These are phyloP conservation scores for Obba rivulosa DNA, from an alignment of 768 basidiomycete genomes.

Conservation along the genomic window DNA sequence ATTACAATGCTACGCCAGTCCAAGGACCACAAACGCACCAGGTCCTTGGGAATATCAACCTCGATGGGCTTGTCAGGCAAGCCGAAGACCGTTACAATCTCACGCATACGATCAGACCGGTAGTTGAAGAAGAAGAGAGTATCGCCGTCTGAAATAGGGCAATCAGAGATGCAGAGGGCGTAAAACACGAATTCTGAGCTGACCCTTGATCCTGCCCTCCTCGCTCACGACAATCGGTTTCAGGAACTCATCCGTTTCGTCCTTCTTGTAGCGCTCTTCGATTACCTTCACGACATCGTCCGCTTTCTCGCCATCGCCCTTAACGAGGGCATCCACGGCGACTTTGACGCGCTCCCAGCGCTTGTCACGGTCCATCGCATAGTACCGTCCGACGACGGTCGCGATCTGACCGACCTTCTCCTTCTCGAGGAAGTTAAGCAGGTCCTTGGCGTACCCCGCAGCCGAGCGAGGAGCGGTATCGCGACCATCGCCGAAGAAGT, in stretches of 20 bases:
- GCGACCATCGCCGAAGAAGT: slow-evolving; percentile 93
- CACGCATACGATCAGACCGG: slow-evolving; percentile 93
- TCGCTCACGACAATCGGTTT: slow-evolving; percentile 89
- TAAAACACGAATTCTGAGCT: too few species aligned
- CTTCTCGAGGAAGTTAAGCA: slow-evolving; percentile 73
- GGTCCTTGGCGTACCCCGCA: slow-evolving; percentile 67
- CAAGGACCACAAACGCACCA: slow-evolving; percentile 42
- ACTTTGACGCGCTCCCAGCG: slow-evolving; percentile 93
- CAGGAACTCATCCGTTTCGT: slow-evolving; percentile 92
- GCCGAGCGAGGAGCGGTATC: slow-evolving; percentile 90
- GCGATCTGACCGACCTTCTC: slow-evolving; percentile 77
- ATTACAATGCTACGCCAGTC: not conserved
- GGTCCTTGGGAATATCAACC: slow-evolving; percentile 69
- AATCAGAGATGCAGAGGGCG: slow-evolving; percentile 8
- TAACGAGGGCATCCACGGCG: slow-evolving; percentile 79
- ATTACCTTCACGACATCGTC: slow-evolving; percentile 60
- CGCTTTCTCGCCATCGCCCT: slow-evolving; percentile 58
- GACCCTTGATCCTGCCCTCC: slow-evolving; percentile 78
- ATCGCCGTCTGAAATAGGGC: slow-evolving; percentile 56
- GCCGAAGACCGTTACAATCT: slow-evolving; percentile 80
- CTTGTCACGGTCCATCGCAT: slow-evolving; percentile 96
- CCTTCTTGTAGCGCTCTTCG: slow-evolving; percentile 72
- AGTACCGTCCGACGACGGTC: slow-evolving; percentile 87
- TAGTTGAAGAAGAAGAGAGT: slow-evolving; percentile 98
- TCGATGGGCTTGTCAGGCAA: slow-evolving; percentile 81